A percentile compares a stretch with the other conserved stretches of the same genome.
Evolutionary conservation across 345 rosid species (phyloP).

Genomic region (Murraya koenigii): DNA sequence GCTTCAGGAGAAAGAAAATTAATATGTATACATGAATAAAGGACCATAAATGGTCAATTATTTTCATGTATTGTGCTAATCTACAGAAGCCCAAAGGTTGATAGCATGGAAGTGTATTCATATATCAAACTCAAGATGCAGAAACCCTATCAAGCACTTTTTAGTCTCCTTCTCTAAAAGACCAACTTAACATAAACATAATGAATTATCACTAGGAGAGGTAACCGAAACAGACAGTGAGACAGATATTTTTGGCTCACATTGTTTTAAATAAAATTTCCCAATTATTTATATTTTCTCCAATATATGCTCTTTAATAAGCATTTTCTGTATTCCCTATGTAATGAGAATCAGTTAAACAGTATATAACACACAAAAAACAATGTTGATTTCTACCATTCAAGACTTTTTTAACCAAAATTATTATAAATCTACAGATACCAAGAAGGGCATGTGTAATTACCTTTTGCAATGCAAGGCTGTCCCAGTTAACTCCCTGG

Average conservation of each 20-base stretch:
- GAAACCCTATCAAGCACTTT: neutral
- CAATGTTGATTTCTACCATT: neutral
- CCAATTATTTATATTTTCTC: neutral
- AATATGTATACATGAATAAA: no score
- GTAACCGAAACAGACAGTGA: neutral
- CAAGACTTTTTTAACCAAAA: neutral
- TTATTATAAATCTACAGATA: neutral
- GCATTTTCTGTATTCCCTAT: neutral
- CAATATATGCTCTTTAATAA: neutral
- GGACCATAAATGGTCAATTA: no score
- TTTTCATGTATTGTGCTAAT: no score
- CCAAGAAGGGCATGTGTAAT: neutral
- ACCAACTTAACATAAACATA: neutral
- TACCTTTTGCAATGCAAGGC: conserved; percentile 69
- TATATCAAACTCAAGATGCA: neutral
- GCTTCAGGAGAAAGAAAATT: no score
- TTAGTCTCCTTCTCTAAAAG: neutral
- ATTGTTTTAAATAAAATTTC: neutral
- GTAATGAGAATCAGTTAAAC: neutral
- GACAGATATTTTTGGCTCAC: neutral
- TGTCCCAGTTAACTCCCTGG: conserved; percentile 71
- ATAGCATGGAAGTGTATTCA: neutral
- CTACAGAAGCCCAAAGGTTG: no score
- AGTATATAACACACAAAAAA: neutral
- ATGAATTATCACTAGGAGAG: neutral